Evolutionary conservation across 2,329 filamentous ascomycete genomes (phyloP), one percentile per base, ranked within the genome.

Genomic region (Sporothrix globosa): DNA sequence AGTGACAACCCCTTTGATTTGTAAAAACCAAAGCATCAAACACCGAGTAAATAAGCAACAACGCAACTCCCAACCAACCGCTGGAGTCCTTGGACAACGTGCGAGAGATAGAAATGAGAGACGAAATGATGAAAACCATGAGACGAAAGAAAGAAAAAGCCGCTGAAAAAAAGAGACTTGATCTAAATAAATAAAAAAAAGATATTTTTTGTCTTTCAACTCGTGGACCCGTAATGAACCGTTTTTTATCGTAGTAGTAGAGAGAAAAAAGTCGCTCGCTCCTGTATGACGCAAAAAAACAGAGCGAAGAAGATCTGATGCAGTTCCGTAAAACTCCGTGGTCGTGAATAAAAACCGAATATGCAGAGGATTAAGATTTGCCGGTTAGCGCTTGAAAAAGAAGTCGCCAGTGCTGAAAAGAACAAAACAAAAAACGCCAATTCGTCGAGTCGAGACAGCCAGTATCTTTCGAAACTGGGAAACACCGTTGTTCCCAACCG

Each of bases 141-240:
- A 69, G 66, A 6, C 48, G 41, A 63, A 70, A 61, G 14, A 41
- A 68, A 50, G 67, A 61, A 58, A 34, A 58, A 67, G 69, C 69
- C 69, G 69, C 68, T 68, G 53, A 41, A 52, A 69, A 46, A 72
- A 24, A 78, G 78, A 79, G 77, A 79, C 79, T 81, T 79, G 79
- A 78, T 84, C 84, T 86, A 86, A 85, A 65, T 56, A 53, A 53
- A 78, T 79, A 78, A 65, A 67, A 53, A 53, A 78, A 79, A 78
- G 78, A 78, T 80, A 76, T 81, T 84, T 83, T 83, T 81, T 79
- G 81, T 81, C 80, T 78, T 79, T 80, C 78, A 79, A 77, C 81
- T 83, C 81, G 83, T 85, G 79, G 76, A 84, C 78, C 82, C 83
- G 80, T 84, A 79, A 82, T 81, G 79, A 82, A 79, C 79, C 79